phyloP scores from a whole-genome alignment of 805 yeast genomes.

The Sugiyamaella boreocaroliniensis region DNA sequence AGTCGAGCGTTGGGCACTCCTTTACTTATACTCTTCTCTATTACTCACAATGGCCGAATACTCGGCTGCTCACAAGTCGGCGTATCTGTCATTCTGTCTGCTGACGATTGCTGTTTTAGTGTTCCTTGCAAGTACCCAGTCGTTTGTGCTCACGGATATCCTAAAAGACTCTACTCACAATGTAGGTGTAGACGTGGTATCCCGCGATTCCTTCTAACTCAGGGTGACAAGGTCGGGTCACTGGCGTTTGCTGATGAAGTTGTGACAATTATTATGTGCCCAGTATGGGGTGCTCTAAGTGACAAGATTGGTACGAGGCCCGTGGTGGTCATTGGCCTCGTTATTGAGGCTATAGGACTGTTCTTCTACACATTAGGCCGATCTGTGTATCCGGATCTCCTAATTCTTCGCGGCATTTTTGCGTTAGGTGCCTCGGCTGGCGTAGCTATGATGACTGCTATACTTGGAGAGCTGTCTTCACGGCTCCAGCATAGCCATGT shows the following conservation, averaged over 20 bases:
- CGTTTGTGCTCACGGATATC: slow-evolving; percentile 38
- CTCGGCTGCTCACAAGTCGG: neutral
- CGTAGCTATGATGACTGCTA: slow-evolving; percentile 54
- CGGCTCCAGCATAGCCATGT: slow-evolving; percentile 23
- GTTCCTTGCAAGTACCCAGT: slow-evolving; percentile 39
- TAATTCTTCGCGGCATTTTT: slow-evolving; percentile 48
- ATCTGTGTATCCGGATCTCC: slow-evolving; percentile 44
- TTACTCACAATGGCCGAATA: slow-evolving; percentile 2
- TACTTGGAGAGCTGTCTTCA: slow-evolving; percentile 48
- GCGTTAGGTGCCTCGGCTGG: slow-evolving; percentile 52
- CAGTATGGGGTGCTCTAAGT: slow-evolving; percentile 55
- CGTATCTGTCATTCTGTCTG: slow-evolving; percentile 35
- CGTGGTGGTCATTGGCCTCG: slow-evolving; percentile 40
- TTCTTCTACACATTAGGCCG: slow-evolving; percentile 43
- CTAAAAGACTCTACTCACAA: slow-evolving; percentile 28
- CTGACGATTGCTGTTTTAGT: slow-evolving; percentile 38
- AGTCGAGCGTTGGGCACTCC: too few relatives aligned
- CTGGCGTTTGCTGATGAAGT: slow-evolving; percentile 56
- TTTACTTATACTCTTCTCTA: too few relatives aligned
- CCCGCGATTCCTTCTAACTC: neutral
- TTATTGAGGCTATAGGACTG: slow-evolving; percentile 42
- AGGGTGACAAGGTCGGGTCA: slow-evolving; percentile 43
- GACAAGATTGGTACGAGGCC: slow-evolving; percentile 58
- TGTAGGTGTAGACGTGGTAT: slow-evolving; percentile 9
- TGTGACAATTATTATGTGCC: slow-evolving; percentile 46